These are phyloP conservation scores for Sphagnum contortum DNA, from an alignment of 225 moss, liverwort and hornwort genomes.

Conservation along the genomic window DNA sequence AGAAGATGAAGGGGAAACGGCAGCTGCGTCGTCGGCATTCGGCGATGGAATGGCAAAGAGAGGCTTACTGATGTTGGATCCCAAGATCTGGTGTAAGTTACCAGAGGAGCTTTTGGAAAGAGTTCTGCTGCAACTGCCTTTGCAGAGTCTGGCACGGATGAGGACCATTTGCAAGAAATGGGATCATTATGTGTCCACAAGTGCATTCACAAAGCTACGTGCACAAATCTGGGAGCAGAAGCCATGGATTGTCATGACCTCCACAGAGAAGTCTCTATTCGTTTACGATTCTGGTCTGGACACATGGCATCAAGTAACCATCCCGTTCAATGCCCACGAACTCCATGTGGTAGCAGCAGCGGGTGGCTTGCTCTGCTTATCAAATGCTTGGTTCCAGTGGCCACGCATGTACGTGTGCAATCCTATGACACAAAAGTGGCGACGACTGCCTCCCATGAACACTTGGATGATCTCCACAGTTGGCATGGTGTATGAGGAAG, in stretches of 20 bases:
- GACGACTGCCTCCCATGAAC: conserved; percentile 65
- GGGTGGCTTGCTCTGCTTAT: conserved; percentile 63
- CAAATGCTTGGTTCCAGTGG: conserved; percentile 78
- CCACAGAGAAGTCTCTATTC: conserved; percentile 48
- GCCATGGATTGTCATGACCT: conserved; percentile 76
- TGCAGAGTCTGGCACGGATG: conserved; percentile 61
- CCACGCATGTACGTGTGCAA: conserved; percentile 73
- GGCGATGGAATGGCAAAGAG: no score
- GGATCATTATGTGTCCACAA: conserved; percentile 35
- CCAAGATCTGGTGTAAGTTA: conserved; percentile 40
- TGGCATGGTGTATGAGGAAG: conserved; percentile 58
- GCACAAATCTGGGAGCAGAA: conserved; percentile 44
- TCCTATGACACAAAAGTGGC: conserved; percentile 72
- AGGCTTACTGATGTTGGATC: conserved; percentile 15
- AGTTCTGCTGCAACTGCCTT: conserved; percentile 55
- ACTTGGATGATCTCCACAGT: conserved; percentile 77
- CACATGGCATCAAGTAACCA: conserved; percentile 71
- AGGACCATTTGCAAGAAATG: conserved; percentile 65
- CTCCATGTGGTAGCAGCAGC: conserved; percentile 67
- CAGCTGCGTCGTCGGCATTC: no score
- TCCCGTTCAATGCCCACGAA: conserved; percentile 53
- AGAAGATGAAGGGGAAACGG: no score
- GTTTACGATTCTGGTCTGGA: conserved; percentile 52
- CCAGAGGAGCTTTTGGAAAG: conserved; percentile 70
- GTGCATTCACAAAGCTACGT: conserved; percentile 39